A percentile compares a stretch with the other conserved stretches of the same genome.
phyloP scores from a whole-genome alignment of 441 rosid species.

The Flueggea neowawraea region DNA sequence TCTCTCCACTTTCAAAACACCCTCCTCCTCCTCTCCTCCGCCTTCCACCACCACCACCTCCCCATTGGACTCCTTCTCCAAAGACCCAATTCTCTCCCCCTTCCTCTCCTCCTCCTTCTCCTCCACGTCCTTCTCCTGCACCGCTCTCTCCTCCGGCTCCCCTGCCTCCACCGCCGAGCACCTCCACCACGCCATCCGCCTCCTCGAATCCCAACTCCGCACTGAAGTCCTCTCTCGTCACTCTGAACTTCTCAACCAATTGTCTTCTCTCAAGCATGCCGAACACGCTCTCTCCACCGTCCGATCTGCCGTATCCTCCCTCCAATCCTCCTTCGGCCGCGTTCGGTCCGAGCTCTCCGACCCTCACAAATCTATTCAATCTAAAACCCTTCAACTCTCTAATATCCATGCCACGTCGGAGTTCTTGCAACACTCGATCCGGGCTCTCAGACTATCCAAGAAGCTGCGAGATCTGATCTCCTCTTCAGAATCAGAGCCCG shows the following conservation, averaged over 20 bases:
- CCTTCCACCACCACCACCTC: conserved; percentile 16
- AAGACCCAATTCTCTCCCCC: conserved; percentile 66
- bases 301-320: conserved; percentile 80
- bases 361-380: conserved; percentile 53
- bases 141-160: conserved; percentile 95
- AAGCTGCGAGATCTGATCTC: conserved; percentile 82
- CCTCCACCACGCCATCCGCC: conserved; percentile 89
- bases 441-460: conserved; percentile 59
- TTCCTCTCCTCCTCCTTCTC: conserved; percentile 93
- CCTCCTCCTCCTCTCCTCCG: conserved; percentile 45
- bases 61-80: conserved; percentile 65
- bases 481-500: conserved; percentile 46
- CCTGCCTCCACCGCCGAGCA: conserved; percentile 98
- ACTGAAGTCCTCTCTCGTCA: conserved; percentile 89
- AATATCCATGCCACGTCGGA: conserved; percentile 72
- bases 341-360: conserved; percentile 89
- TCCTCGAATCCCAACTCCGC: conserved; percentile 91
- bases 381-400: conserved; percentile 65
- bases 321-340: conserved; percentile 76
- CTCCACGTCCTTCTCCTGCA: conserved; percentile 82
- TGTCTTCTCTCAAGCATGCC: conserved; percentile 89
- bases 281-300: conserved; percentile 81
- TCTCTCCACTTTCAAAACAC: conserved; percentile 30
- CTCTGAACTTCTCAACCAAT: conserved; percentile 72
- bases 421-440: conserved; percentile 74